phyloP scores from a whole-genome alignment of 2,329 filamentous ascomycete genomes.

The Fusarium liriodendri region DNA sequence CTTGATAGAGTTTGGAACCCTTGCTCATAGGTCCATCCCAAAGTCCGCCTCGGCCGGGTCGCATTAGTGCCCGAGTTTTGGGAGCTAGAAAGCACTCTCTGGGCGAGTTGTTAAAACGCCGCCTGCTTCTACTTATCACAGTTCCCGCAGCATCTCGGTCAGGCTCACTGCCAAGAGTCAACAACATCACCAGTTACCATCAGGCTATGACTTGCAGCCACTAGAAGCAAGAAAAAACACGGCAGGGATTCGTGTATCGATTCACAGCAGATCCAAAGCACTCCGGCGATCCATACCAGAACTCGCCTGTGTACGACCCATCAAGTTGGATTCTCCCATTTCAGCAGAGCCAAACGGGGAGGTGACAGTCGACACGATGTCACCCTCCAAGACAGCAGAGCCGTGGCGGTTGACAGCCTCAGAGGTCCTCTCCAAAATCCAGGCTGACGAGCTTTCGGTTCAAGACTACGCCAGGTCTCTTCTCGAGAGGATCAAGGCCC shows the following conservation, averaged over 20 bases:
- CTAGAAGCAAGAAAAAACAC: not conserved
- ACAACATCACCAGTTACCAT: not conserved
- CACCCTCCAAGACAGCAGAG: conserved; percentile 25
- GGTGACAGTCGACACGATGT: conserved; percentile 9
- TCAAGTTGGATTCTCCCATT: not conserved
- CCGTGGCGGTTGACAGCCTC: conserved; percentile 54
- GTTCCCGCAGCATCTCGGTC: not conserved
- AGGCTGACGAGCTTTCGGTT: conserved; percentile 57
- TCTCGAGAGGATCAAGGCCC: conserved; percentile 55
- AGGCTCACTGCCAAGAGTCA: not conserved
- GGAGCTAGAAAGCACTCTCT: not conserved
- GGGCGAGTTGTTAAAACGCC: not conserved
- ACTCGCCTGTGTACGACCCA: not conserved
- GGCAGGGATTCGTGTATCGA: not conserved
- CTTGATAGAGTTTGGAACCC: not conserved
- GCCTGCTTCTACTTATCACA: not conserved
- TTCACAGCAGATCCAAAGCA: not conserved
- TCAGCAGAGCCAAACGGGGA: not conserved
- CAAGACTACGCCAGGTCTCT: conserved; percentile 62
- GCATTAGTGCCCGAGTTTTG: conserved; percentile 26
- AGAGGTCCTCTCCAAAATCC: conserved; percentile 54
- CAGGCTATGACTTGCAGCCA: not conserved
- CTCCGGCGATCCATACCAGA: not conserved
- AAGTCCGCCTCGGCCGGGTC: conserved; percentile 4
- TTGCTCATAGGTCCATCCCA: not conserved